These are phyloP conservation scores for Lophiostoma macrostomum DNA, from an alignment of 495 filamentous ascomycete species.

Conservation along the genomic window DNA sequence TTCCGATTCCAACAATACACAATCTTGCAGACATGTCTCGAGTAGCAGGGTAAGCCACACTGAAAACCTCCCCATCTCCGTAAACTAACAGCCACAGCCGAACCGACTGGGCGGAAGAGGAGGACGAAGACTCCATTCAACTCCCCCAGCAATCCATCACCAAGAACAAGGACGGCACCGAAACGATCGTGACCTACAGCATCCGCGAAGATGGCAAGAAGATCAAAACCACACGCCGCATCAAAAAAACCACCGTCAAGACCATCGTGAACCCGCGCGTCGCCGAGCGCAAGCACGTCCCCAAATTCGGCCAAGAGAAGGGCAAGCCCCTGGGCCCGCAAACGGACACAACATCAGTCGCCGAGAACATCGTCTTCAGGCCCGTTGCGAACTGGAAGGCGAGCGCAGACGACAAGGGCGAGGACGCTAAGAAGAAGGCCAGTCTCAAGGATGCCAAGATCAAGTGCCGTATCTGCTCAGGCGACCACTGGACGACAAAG, in stretches of 20 bases:
- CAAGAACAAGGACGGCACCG: slow-evolving; percentile 95
- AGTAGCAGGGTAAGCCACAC: slow-evolving; percentile 26
- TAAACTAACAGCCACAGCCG: slow-evolving; percentile 45
- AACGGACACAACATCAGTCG: slow-evolving; percentile 84
- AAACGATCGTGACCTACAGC: slow-evolving; percentile 86
- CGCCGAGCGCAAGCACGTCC: slow-evolving; percentile 85
- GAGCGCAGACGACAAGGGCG: slow-evolving; percentile 68
- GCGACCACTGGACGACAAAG: slow-evolving; percentile 96
- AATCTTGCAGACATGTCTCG: slow-evolving; percentile 21
- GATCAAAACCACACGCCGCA: slow-evolving; percentile 91
- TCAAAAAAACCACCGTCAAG: slow-evolving; percentile 81
- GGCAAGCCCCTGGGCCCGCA: slow-evolving; percentile 64
- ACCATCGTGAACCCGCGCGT: slow-evolving; percentile 95
- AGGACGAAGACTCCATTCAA: slow-evolving; percentile 76
- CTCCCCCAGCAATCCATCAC: slow-evolving; percentile 83
- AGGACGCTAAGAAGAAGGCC: slow-evolving; percentile 66
- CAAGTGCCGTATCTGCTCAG: slow-evolving; percentile 97
- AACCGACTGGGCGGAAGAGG: slow-evolving; percentile 95
- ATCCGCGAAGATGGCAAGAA: slow-evolving; percentile 92
- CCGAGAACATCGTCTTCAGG: slow-evolving; percentile 95
- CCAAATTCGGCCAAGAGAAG: slow-evolving; percentile 88
- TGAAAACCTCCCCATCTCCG: background rate
- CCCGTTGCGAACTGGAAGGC: slow-evolving; percentile 88
- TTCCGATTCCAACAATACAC: background rate
- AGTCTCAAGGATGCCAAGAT: slow-evolving; percentile 98